Evolutionary conservation across 2,329 filamentous ascomycete species (phyloP), one percentile per base, ranked within the genome.

Genomic region (Penicillium sp.): DNA sequence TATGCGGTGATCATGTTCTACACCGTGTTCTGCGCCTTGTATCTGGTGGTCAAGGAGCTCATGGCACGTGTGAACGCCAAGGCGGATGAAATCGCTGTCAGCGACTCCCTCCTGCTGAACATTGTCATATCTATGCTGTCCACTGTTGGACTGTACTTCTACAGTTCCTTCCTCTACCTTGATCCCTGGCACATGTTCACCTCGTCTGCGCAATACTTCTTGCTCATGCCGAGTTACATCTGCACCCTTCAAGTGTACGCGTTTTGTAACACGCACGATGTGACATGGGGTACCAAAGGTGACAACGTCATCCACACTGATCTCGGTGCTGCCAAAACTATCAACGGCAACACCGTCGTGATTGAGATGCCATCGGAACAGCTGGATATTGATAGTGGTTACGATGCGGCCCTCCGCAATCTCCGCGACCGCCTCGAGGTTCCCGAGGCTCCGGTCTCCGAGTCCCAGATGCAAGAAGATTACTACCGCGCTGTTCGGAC

Each of bases 181-280:
- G 94, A 98, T 60, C 93, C 93, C 0, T 98, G 93, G 93, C 93
- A 98, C 76, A 93, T 98, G 87, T 86, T 98, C 73, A 98, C 93
- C 9, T 91, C 85, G 0, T 84, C 88, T 0, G 81, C 78, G 0
- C 90, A 96, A 67, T 98, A 98, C 76, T 96, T 98, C 67, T 79
- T 90, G 40, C 82, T 98, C 26, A 77, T 98, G 33, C 93, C 93
- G 0, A 85, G 79, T 35, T 98, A 97, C 74, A 95, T 98, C 70
- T 97, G 93, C 75, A 97, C 89, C 0, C 79, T 98, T 2, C 93
- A 98, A 70, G 90, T 97, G 18, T 98, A 98, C 72, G 93, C 93
- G 38, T 98, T 98, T 71, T 97, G 93, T 76, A 98, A 98, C 74
- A 95, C 91, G 0, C 93, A 98, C 79, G 93, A 98, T 67, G 90